Evolutionary conservation across 225 moss, liverwort and hornwort species (phyloP), one percentile per base, ranked within the genome.

Genomic region (Marchantia paleacea): DNA sequence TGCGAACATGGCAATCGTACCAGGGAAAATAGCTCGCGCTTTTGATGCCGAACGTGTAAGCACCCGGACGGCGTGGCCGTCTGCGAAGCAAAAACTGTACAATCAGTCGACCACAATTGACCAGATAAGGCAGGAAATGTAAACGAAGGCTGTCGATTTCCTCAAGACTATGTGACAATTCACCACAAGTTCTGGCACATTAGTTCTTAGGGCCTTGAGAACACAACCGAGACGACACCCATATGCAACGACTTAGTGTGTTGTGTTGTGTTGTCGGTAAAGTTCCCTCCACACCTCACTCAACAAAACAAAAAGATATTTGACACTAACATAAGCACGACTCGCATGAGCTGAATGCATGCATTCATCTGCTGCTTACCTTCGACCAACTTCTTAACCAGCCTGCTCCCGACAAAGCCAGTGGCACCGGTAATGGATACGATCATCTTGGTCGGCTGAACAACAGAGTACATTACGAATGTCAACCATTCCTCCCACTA

Each of bases 391-490:
- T 77, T 90, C 78, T 94, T 85, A 30, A 97, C 94, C 16, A 94
- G 82, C 84, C 80, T 97, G 26, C 84, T 87, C 63, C 93, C 96
- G 15, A 94, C 28, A 75, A 97, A 97, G 3, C 96, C 96, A 60
- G 93, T 93, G 55, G 94, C 94, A 54, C 96, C 94, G 54, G 94
- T 94, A 79, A 97, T 94, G 71, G 96, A 91, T 80, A 94, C 87
- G 48, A 86, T 87, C 92, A 93, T 91, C 87, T 90, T 79, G 18
- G 79, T 77, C 82, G 84, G 84, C 79, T 11, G 22, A 18, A 76
- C 55, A 75, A 29, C 7, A 53, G 16, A 24, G 3, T 24, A 64
- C 64, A 15, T 1, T 8, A 39, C 4, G 29, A 75, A 55, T 13
- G 54, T 26, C 29, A 75, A 54, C 10, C 50, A 51, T 72, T 11